These are phyloP conservation scores for Fusarium liriodendri DNA, from an alignment of 2,329 filamentous ascomycete species.

Conservation along the genomic window DNA sequence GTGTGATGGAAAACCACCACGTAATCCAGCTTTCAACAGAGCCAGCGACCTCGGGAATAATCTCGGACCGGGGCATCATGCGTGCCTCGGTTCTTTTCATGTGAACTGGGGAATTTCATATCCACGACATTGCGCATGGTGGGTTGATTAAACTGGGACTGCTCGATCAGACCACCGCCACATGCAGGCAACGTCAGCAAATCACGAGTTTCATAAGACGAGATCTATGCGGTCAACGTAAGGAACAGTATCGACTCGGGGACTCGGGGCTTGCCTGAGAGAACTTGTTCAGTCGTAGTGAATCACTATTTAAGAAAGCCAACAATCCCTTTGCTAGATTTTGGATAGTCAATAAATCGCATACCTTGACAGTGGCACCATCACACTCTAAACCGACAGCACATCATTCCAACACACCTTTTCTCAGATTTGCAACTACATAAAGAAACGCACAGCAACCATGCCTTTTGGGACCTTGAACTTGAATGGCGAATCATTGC, in stretches of 20 bases:
- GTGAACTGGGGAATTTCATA: not conserved
- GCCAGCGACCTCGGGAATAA: too few relatives aligned
- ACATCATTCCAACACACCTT: not conserved
- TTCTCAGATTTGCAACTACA: not conserved
- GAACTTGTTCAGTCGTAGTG: too few relatives aligned
- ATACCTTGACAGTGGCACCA: not conserved
- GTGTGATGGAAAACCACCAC: not conserved
- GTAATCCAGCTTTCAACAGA: not conserved
- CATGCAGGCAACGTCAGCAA: conserved; percentile 8
- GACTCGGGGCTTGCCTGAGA: not conserved
- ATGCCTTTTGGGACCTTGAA: conserved; percentile 17
- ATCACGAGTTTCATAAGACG: not conserved
- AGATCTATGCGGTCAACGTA: not conserved
- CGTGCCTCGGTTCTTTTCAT: not conserved
- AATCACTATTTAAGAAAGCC: not conserved
- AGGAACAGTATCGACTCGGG: not conserved
- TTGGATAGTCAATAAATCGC: not conserved
- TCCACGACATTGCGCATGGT: not conserved
- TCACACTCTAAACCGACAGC: not conserved
- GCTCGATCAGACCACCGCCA: not conserved
- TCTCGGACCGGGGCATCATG: not conserved
- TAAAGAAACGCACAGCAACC: not conserved
- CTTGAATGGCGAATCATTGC: conserved; percentile 10
- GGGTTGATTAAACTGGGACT: conserved; percentile 2
- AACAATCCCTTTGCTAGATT: not conserved